Conservation (phyloP, 2,329 filamentous ascomycete species). For the Aureobasidium sp. region DNA sequence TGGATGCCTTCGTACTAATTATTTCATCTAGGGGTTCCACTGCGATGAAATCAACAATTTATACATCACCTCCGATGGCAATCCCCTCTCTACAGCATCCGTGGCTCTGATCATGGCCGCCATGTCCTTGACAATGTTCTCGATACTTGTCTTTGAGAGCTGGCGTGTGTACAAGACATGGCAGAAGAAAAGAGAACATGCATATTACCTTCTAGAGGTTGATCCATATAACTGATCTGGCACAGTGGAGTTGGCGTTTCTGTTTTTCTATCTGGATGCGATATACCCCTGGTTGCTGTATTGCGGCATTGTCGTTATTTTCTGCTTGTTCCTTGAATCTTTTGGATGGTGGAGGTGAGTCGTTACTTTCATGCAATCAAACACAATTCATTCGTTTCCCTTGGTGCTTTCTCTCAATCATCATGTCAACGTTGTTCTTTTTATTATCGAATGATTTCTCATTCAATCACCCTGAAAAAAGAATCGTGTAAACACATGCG, state of each 20-base stretch:
- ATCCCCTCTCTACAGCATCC: background rate
- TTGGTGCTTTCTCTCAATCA: too few relatives aligned
- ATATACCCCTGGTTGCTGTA: background rate
- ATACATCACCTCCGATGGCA: background rate
- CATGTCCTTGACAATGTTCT: constrained; percentile 10
- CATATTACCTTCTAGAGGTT: constrained; percentile 9
- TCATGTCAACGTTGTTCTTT: too few relatives aligned
- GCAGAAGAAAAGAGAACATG: constrained; percentile 6
- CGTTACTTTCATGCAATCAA: too few relatives aligned
- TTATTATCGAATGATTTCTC: too few relatives aligned
- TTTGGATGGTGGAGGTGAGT: too few relatives aligned
- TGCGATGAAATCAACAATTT: constrained; percentile 12
- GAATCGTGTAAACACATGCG: too few relatives aligned
- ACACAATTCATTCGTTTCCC: too few relatives aligned
- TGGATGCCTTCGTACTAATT: background rate
- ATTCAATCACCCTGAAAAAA: too few relatives aligned
- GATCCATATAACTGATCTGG: background rate
- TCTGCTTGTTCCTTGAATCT: too few relatives aligned
- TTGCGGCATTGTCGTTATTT: too few relatives aligned
- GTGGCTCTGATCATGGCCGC: constrained; percentile 5
- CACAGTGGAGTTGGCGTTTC: background rate
- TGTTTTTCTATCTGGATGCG: background rate
- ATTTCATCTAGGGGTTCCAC: background rate
- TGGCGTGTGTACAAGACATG: constrained; percentile 1
- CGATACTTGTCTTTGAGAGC: background rate